Percentiles rank a stretch among this genome's conserved stretches.
Evolutionary conservation across 106 monocot genomes (phyloP).

Genomic region (Iris macrosiphon): DNA sequence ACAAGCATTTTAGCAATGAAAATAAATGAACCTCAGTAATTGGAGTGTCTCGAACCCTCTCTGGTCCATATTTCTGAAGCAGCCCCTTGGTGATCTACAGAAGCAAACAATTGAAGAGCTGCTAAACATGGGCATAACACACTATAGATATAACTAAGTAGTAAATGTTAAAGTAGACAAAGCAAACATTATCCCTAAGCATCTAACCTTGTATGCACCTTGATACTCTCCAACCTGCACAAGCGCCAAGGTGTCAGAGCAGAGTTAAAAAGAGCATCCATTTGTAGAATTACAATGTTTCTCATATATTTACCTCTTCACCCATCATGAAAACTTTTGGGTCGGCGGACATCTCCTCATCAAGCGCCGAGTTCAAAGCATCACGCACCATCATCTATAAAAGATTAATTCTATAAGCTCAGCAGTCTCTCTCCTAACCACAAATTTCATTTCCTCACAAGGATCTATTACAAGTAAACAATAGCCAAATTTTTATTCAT

Average conservation of each 20-base stretch:
- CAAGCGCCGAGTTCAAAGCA: conserved; percentile 82
- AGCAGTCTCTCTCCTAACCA: neutral
- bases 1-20: neutral
- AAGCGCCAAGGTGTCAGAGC: neutral
- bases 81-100: conserved; percentile 78
- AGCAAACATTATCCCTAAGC: neutral
- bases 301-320: conserved; percentile 59
- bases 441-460: neutral
- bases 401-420: neutral
- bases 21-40: conserved; percentile 62
- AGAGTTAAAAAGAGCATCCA: neutral
- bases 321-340: conserved; percentile 81
- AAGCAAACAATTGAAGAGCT: conserved; percentile 1
- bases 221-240: conserved; percentile 85
- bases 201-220: conserved; percentile 78
- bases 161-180: neutral
- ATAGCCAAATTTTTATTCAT: too few relatives aligned
- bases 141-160: neutral
- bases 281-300: conserved; percentile 1
- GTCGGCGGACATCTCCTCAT: conserved; percentile 88
- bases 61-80: conserved; percentile 86
- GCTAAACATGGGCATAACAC: neutral
- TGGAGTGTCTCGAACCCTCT: conserved; percentile 80
- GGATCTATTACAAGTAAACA: too few relatives aligned
- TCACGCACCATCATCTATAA: conserved; percentile 86